Conservation (phyloP, 768 basidiomycete genomes). For the Termitomyces sp. region DNA sequence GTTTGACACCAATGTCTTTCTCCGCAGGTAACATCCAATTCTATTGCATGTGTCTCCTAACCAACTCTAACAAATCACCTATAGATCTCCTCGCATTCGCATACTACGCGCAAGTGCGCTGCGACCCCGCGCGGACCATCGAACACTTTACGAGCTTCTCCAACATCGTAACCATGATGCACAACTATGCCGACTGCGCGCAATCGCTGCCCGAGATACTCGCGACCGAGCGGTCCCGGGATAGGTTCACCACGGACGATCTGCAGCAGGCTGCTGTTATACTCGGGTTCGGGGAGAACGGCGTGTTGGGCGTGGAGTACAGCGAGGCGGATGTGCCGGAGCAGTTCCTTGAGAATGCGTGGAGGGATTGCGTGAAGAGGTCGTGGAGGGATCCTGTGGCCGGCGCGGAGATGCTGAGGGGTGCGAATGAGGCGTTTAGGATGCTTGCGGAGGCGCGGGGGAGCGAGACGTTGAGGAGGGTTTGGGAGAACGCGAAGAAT, state of each 20-base stretch:
- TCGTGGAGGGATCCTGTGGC: conserved; percentile 50
- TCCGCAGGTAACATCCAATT: conserved; percentile 47
- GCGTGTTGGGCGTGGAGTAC: conserved; percentile 59
- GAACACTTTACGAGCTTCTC: conserved; percentile 59
- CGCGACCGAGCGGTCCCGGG: conserved; percentile 55
- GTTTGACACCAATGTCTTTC: conserved; percentile 63
- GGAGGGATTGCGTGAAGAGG: conserved; percentile 53
- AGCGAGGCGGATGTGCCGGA: conserved; percentile 60
- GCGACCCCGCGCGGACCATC: conserved; percentile 62
- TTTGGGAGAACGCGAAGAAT: conserved; percentile 52
- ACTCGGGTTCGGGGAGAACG: conserved; percentile 67
- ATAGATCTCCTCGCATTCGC: conserved; percentile 76
- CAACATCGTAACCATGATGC: conserved; percentile 44
- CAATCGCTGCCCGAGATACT: conserved; percentile 52
- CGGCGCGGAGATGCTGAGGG: conserved; percentile 41
- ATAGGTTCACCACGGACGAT: conserved; percentile 60
- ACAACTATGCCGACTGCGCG: conserved; percentile 41
- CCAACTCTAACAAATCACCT: conserved; percentile 1
- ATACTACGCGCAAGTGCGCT: conserved; percentile 77
- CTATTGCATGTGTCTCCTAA: background rate
- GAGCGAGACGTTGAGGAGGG: conserved; percentile 40
- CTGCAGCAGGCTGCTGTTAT: conserved; percentile 36
- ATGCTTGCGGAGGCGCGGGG: conserved; percentile 62
- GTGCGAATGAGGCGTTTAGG: conserved; percentile 65
- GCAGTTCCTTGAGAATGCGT: conserved; percentile 65